Conservation (phyloP, 202 grass and related monocot species). For the Hordeum pubiflorum region DNA sequence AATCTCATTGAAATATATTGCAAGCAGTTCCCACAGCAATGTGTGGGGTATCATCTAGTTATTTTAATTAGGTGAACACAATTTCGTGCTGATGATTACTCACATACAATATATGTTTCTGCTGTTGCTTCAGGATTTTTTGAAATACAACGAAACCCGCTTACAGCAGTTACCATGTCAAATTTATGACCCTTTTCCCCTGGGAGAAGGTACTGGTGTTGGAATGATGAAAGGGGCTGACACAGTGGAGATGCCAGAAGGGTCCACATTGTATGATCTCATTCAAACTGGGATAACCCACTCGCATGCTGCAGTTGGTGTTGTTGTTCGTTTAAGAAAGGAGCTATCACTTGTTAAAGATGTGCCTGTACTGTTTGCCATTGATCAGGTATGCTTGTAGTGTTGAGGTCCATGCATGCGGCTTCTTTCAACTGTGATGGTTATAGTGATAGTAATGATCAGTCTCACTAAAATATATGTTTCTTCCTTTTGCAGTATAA, state of each 20-base stretch:
- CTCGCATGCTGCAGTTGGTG: slow-evolving; percentile 69
- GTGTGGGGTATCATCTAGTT: background rate
- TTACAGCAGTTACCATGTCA: slow-evolving; percentile 77
- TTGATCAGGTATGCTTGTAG: slow-evolving; percentile 70
- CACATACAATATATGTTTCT: background rate
- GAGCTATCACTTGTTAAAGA: slow-evolving; percentile 88
- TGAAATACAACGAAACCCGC: slow-evolving; percentile 71
- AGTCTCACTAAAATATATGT: background rate
- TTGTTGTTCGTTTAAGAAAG: slow-evolving; percentile 70
- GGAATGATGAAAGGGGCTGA: slow-evolving; percentile 76
- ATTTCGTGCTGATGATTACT: background rate
- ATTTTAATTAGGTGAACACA: background rate
- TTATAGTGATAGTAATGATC: background rate
- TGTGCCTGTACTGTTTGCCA: slow-evolving; percentile 76
- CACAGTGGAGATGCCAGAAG: slow-evolving; percentile 92
- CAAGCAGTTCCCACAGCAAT: background rate
- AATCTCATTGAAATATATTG: background rate
- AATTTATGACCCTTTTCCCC: slow-evolving; percentile 69
- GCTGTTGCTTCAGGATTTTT: slow-evolving; percentile 59
- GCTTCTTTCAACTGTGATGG: background rate
- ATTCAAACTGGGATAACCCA: slow-evolving; percentile 95
- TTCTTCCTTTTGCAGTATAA: slow-evolving; percentile 68
- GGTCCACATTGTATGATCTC: slow-evolving; percentile 85
- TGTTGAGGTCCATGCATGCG: slow-evolving; percentile 10
- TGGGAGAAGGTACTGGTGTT: slow-evolving; percentile 92